phyloP scores from a whole-genome alignment of 1,284 basidiomycete species.

The Heterobasidion parviporum region DNA sequence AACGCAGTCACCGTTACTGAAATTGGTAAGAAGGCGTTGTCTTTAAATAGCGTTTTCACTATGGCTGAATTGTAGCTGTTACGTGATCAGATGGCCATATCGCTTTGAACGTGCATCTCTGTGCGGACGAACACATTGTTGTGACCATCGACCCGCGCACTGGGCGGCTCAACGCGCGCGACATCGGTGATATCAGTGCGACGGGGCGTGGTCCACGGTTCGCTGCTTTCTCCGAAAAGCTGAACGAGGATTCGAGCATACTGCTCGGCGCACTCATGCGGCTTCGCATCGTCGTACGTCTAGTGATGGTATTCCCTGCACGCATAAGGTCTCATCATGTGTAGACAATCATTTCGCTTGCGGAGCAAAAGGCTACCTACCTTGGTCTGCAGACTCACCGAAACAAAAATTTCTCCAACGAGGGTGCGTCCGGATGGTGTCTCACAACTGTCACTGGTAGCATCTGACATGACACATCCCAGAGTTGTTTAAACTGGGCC shows the following conservation, averaged over 20 bases:
- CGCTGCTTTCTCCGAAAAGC: conserved; percentile 38
- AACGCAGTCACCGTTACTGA: conserved; percentile 45
- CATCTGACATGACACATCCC: neutral
- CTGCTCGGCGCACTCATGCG: conserved; percentile 43
- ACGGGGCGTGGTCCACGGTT: conserved; percentile 61
- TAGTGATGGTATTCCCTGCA: neutral
- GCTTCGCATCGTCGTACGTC: conserved; percentile 48
- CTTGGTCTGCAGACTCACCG: conserved; percentile 65
- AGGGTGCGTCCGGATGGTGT: conserved; percentile 33
- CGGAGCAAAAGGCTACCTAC: conserved; percentile 70
- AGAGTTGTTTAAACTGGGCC: conserved; percentile 62
- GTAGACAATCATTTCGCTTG: conserved; percentile 66
- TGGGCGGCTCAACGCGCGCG: conserved; percentile 59
- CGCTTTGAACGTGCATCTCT: conserved; percentile 57
- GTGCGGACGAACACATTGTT: conserved; percentile 63
- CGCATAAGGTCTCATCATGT: neutral
- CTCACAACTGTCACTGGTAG: neutral
- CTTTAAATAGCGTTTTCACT: neutral
- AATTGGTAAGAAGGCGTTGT: conserved; percentile 34
- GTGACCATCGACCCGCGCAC: conserved; percentile 68
- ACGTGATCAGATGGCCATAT: conserved; percentile 34
- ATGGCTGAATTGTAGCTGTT: neutral
- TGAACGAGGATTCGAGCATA: conserved; percentile 57
- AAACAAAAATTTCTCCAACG: conserved; percentile 53
- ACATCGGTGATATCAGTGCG: conserved; percentile 69